Conservation (phyloP, 768 basidiomycete genomes). For the Phanerodontia chrysosporium region DNA sequence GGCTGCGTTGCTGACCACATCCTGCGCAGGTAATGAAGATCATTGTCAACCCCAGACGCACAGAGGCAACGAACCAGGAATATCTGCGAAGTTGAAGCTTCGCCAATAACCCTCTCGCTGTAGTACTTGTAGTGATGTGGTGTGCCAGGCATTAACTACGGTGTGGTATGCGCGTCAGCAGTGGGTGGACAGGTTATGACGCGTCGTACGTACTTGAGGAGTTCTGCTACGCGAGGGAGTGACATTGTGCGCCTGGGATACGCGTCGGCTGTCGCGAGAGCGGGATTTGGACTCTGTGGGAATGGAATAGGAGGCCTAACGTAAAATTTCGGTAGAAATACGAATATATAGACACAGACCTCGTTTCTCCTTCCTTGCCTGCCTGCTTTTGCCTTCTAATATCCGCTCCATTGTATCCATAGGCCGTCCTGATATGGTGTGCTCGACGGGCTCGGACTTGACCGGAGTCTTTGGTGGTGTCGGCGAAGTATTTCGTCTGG, state of each 20-base stretch:
- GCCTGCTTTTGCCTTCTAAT: conserved; percentile 62
- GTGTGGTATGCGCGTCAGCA: neutral
- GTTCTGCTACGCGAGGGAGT: conserved; percentile 11
- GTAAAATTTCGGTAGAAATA: neutral
- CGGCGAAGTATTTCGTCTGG: conserved; percentile 30
- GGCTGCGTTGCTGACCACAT: conserved; percentile 1
- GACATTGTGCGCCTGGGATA: conserved; percentile 5
- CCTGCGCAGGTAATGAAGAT: conserved; percentile 11
- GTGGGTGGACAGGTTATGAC: conserved; percentile 31
- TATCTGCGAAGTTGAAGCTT: conserved; percentile 18
- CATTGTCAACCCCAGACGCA: neutral
- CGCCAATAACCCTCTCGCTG: conserved; percentile 24
- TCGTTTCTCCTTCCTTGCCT: conserved; percentile 43
- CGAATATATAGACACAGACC: conserved; percentile 35
- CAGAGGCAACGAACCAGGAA: conserved; percentile 12
- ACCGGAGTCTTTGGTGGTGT: conserved; percentile 51
- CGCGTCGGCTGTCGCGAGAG: conserved; percentile 21
- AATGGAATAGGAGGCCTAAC: neutral
- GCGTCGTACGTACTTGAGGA: conserved; percentile 38
- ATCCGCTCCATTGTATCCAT: conserved; percentile 77
- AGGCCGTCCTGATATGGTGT: conserved; percentile 44
- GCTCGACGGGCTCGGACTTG: conserved; percentile 58
- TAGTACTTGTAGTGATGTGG: conserved; percentile 27
- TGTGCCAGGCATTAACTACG: conserved; percentile 19
- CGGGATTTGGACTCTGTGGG: conserved; percentile 19